phyloP scores from a whole-genome alignment of 179 eudicot genomes.

The Silene vulgaris region DNA sequence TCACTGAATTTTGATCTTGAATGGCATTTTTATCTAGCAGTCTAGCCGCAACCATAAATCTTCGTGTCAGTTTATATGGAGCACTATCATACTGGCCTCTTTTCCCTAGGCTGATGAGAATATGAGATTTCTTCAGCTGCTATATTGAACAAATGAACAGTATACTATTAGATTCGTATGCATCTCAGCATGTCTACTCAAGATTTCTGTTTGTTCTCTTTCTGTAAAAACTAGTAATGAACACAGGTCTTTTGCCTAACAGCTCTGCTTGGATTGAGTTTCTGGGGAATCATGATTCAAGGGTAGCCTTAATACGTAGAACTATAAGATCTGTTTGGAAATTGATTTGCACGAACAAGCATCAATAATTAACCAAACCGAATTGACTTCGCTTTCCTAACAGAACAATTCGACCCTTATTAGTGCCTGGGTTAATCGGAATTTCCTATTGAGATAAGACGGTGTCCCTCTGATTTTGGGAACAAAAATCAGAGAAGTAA shows the following conservation, averaged over 20 bases:
- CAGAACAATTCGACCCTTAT: too few relatives aligned
- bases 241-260: neutral
- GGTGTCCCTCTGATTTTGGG: too few relatives aligned
- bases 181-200: neutral
- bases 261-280: neutral
- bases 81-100: conserved; percentile 5
- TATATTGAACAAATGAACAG: neutral
- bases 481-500: too few relatives aligned
- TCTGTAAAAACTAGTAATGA: conserved; percentile 8
- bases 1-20: conserved; percentile 6
- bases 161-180: conserved; percentile 3
- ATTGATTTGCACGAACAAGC: too few relatives aligned
- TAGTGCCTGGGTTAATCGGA: too few relatives aligned
- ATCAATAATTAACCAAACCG: too few relatives aligned
- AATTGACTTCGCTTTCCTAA: too few relatives aligned
- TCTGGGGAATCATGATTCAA: neutral
- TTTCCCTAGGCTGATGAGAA: conserved; percentile 1
- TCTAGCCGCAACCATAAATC: neutral
- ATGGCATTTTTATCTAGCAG: neutral
- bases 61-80: neutral
- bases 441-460: too few relatives aligned
- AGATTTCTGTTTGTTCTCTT: neutral
- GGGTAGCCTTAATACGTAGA: neutral
- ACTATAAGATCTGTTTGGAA: neutral
- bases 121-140: conserved; percentile 11